Percentiles rank a stretch among this genome's conserved stretches.
These are phyloP conservation scores for Ulvella scutata DNA, from an alignment of 139 green algal species.

Conservation along the genomic window DNA sequence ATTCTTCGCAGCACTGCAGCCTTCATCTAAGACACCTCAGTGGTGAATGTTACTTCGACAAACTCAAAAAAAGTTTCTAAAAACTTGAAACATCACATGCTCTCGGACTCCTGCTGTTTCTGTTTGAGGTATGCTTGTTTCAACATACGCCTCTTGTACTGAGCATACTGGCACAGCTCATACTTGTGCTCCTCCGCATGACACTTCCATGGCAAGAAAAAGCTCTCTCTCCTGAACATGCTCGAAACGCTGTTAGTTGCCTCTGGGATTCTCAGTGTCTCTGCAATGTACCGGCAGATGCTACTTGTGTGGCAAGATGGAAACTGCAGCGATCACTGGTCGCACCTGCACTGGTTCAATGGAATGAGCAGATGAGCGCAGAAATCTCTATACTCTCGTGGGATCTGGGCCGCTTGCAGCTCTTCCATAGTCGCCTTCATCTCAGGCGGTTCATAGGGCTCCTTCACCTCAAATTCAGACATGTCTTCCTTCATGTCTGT, in stretches of 20 bases:
- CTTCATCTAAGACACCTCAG: too few relatives aligned
- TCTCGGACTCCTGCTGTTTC: constrained; percentile 1
- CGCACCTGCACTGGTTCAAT: not conserved
- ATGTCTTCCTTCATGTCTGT: too few relatives aligned
- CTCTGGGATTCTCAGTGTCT: too few relatives aligned
- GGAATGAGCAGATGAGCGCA: not conserved
- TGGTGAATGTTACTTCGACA: too few relatives aligned
- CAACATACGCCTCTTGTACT: not conserved
- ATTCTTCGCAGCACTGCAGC: too few relatives aligned
- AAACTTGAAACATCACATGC: too few relatives aligned
- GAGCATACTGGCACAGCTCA: not conserved
- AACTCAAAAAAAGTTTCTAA: too few relatives aligned
- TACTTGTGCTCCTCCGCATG: not conserved
- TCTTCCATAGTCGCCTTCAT: constrained; percentile 2
- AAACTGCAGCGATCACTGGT: too few relatives aligned
- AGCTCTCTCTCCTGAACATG: not conserved
- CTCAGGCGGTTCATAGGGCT: not conserved
- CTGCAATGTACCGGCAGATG: too few relatives aligned
- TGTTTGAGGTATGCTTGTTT: not conserved
- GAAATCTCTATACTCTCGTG: not conserved
- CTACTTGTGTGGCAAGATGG: too few relatives aligned
- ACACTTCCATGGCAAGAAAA: not conserved
- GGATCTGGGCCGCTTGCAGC: not conserved
- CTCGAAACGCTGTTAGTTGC: too few relatives aligned
- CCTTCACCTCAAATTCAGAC: not conserved